A percentile compares a stretch with the other conserved stretches of the same genome.
phyloP scores from a whole-genome alignment of 1,284 basidiomycete species.

The Wallemia mellicola region DNA sequence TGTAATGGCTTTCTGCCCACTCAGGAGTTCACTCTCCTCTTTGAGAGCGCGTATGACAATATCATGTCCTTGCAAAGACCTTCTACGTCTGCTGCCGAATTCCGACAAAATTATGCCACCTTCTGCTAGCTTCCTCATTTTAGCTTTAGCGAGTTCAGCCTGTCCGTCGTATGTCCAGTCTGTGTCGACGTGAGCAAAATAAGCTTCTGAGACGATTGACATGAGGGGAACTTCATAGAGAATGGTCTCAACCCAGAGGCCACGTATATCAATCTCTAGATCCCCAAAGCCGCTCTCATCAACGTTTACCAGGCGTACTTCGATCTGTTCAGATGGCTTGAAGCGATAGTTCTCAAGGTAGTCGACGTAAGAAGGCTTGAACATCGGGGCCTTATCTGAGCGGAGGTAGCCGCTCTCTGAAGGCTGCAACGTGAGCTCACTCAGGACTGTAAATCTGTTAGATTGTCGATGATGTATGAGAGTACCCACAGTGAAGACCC shows the following conservation, averaged over 20 bases:
- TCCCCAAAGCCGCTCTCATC: constrained; percentile 27
- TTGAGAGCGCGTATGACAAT: constrained; percentile 36
- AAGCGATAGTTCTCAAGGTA: constrained; percentile 42
- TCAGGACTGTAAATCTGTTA: constrained; percentile 25
- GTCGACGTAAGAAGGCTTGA: constrained; percentile 41
- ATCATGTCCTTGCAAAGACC: constrained; percentile 45
- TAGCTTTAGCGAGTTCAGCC: constrained; percentile 22
- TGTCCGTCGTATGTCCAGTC: constrained; percentile 65
- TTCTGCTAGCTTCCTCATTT: not conserved
- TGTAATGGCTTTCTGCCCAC: constrained; percentile 3
- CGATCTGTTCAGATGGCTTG: constrained; percentile 44
- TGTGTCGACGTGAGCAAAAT: constrained; percentile 34
- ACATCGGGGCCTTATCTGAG: constrained; percentile 21
- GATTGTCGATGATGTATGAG: not conserved
- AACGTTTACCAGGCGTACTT: constrained; percentile 24
- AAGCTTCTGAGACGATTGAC: constrained; percentile 53
- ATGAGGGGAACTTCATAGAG: constrained; percentile 89
- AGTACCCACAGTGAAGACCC: constrained; percentile 32
- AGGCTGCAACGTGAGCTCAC: constrained; percentile 26
- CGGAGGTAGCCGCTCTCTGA: constrained; percentile 21
- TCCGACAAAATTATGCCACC: not conserved
- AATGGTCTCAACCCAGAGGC: constrained; percentile 68
- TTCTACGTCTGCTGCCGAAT: constrained; percentile 35
- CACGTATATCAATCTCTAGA: constrained; percentile 40
- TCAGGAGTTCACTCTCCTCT: constrained; percentile 5